Conservation (phyloP, 352 stramenopile species). For the Pythium rhizo-oryzae region DNA sequence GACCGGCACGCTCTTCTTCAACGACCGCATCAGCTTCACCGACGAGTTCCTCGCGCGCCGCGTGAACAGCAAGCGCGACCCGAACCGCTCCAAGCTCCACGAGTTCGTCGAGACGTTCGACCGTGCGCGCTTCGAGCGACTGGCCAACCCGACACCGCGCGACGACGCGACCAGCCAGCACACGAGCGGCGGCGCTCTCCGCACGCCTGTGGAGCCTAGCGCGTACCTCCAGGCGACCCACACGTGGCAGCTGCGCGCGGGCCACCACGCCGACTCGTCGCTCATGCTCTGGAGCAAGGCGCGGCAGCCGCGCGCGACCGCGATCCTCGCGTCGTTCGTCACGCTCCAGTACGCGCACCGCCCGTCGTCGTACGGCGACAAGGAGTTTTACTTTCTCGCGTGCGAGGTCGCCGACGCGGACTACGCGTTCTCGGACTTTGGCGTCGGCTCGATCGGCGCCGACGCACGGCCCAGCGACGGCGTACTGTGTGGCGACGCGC, state of each 20-base stretch:
- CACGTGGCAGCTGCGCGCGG: conserved; percentile 63
- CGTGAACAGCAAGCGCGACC: conserved; percentile 16
- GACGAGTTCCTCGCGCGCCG: conserved; percentile 44
- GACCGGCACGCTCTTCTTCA: conserved; percentile 69
- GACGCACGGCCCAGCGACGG: conserved; percentile 38
- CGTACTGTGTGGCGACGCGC: conserved; percentile 51
- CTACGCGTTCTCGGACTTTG: conserved; percentile 69
- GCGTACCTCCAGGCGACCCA: conserved; percentile 58
- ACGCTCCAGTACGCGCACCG: conserved; percentile 22
- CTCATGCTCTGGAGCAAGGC: conserved; percentile 74
- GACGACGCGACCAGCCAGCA: no score
- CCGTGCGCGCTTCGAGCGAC: conserved; percentile 47
- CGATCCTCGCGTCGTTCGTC: conserved; percentile 57
- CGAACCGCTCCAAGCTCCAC: conserved; percentile 36
- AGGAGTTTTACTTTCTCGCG: conserved; percentile 73
- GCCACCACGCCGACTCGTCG: conserved; percentile 76
- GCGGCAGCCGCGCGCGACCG: conserved; percentile 56
- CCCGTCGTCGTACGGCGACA: conserved; percentile 62
- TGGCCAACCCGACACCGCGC: conserved; percentile 30
- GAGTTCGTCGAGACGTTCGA: conserved; percentile 57
- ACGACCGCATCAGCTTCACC: conserved; percentile 52
- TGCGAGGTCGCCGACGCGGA: conserved; percentile 64
- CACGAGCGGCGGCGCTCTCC: no score
- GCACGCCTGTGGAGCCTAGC: conserved; percentile 40
- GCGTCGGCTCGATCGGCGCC: conserved; percentile 48